Evolutionary conservation across 305 asterid species (phyloP).

Genomic region (Striga hermonthica): DNA sequence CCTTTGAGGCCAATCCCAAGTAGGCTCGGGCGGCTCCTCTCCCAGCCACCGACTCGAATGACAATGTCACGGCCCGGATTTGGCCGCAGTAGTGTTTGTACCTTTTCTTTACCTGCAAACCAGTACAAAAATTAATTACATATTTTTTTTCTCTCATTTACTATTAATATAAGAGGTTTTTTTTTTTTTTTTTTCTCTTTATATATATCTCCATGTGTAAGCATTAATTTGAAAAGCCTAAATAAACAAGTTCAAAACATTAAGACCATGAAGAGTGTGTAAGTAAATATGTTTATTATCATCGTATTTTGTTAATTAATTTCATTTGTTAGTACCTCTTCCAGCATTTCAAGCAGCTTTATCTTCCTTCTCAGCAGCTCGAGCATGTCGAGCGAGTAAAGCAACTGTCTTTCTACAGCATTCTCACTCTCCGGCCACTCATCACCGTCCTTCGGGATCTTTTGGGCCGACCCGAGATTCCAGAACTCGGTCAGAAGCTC

Average conservation of each 20-base stretch:
- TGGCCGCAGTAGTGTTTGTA: conserved; percentile 87
- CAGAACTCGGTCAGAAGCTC: conserved; percentile 80
- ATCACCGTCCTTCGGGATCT: conserved; percentile 35
- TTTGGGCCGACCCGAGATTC: conserved; percentile 30
- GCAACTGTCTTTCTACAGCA: conserved; percentile 41
- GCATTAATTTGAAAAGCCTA: too few species aligned
- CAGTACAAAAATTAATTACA: neutral
- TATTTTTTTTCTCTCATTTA: too few species aligned
- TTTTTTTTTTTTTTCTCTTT: too few species aligned
- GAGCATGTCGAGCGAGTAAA: conserved; percentile 63
- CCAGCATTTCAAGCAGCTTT: conserved; percentile 78
- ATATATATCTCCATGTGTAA: too few species aligned
- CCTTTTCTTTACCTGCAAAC: conserved; percentile 71
- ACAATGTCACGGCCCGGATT: conserved; percentile 64
- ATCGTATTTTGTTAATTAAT: too few species aligned
- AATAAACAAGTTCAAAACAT: too few species aligned
- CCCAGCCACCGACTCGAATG: conserved; percentile 84
- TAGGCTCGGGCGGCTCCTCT: conserved; percentile 68
- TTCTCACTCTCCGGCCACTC: conserved; percentile 49
- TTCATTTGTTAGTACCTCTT: conserved; percentile 49
- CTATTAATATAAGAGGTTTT: too few species aligned
- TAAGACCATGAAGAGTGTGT: too few species aligned
- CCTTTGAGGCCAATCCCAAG: conserved; percentile 62
- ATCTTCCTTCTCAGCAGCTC: conserved; percentile 77
- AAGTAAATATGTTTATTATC: too few species aligned